Evolutionary conservation across 768 basidiomycete species (phyloP).

Genomic region (Termitomyces sp.): DNA sequence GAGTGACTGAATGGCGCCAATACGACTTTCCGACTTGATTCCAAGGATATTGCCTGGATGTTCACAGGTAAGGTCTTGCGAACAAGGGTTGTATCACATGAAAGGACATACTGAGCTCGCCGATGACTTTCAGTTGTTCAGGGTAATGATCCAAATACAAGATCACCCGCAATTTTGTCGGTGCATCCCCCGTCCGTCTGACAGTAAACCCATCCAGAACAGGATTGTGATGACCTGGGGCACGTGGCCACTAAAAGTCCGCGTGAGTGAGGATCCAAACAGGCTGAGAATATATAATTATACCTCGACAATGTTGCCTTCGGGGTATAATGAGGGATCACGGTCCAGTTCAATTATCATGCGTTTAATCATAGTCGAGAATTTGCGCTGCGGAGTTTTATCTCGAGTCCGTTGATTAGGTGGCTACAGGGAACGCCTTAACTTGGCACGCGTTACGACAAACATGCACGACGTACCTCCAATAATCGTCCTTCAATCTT

Average conservation of each 20-base stretch:
- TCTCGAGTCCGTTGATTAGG: slow-evolving; percentile 62
- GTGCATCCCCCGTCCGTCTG: slow-evolving; percentile 71
- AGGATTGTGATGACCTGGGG: slow-evolving; percentile 49
- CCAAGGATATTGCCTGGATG: slow-evolving; percentile 56
- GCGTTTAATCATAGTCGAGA: slow-evolving; percentile 79
- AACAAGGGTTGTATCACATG: neutral
- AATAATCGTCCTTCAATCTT: slow-evolving; percentile 84
- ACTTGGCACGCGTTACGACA: neutral
- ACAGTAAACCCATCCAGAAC: slow-evolving; percentile 84
- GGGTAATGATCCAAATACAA: slow-evolving; percentile 84
- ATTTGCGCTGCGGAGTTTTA: slow-evolving; percentile 61
- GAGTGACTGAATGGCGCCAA: slow-evolving; percentile 73
- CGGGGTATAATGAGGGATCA: slow-evolving; percentile 73
- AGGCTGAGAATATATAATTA: slow-evolving; percentile 10
- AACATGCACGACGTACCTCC: slow-evolving; percentile 43
- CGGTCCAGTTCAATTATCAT: slow-evolving; percentile 87
- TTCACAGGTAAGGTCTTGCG: neutral
- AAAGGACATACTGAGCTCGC: slow-evolving; percentile 56
- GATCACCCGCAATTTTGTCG: slow-evolving; percentile 76
- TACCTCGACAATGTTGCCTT: slow-evolving; percentile 91
- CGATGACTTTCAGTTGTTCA: slow-evolving; percentile 75
- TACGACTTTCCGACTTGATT: slow-evolving; percentile 79
- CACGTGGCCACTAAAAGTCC: slow-evolving; percentile 52
- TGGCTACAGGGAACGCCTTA: slow-evolving; percentile 29
- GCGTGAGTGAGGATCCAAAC: neutral